Base-by-base conservation (phyloP, 176 grass and related monocot genomes). In the sorghum (Sorghum bicolor) region DNA sequence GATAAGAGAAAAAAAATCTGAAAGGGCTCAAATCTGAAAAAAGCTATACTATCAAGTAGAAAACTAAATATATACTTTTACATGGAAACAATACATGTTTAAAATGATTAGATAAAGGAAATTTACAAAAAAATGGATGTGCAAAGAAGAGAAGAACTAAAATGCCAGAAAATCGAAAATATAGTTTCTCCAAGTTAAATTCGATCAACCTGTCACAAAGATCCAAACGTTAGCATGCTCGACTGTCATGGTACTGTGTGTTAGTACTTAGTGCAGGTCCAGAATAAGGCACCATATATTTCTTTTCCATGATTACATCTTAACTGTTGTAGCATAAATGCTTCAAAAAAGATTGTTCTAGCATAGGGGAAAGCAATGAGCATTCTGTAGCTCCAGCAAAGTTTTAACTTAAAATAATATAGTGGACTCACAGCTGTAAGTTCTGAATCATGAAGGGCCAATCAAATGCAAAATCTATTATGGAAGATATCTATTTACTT, bases 371-470 rank as follows among this genome's bases (percentile, higher is more conserved):
- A 31, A 60, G 13, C 37, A 26, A 41, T 47, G 78, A 30, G 29
- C 10, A 14, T 22, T 47, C 78, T 61, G 48, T 58, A 44, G 28
- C 79, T 71, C 39, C 36, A 83, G 30, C 22, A 71, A 48, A 30
- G 15, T 30, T 78, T 11, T 78, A 43, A 25, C 24, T 72, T 76
- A 37, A 30, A 38, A 75, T 68, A 52, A 68, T 11, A 16, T 24
- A 47, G 8, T 82, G 50, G 34, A 1, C 69, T 8, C 15, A 36
- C 37, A 82, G 36, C 25, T 50, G 6, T 14, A 65, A 61, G 16
- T 74, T 67, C 62, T 80, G 24, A 85, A 85, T 43, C 53, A 76
- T 28, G 64, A 63, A 34, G 70, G 70, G 8, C n/a, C 12, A 8
- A 75, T 24, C 55, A 52, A 34, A 65, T 45, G 70, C 15, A 89